Percentiles rank a stretch among this genome's conserved stretches.
Evolutionary conservation across 1,284 basidiomycete species (phyloP).

Genomic region (Heliocybe sulcata): DNA sequence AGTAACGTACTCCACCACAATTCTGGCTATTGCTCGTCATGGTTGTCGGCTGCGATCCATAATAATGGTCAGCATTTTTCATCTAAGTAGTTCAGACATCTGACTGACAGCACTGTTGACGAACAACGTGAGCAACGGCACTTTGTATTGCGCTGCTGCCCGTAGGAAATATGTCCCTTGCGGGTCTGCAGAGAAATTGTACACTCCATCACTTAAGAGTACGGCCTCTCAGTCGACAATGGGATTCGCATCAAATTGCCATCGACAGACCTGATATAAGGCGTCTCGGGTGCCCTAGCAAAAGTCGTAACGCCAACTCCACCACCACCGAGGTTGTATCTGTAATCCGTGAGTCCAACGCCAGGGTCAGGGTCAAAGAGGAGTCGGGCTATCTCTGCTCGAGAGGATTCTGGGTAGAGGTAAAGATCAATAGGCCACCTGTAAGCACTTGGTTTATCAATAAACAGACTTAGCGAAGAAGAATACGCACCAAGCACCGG

Average conservation of each 20-base stretch:
- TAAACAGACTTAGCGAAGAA: no score
- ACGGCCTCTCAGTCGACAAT: not conserved
- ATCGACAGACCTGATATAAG: conserved; percentile 27
- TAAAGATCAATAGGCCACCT: conserved; percentile 37
- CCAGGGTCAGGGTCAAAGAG: conserved; percentile 25
- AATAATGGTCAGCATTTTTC: not conserved
- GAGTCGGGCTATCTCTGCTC: conserved; percentile 30
- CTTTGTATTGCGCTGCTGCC: conserved; percentile 15
- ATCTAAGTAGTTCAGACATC: not conserved
- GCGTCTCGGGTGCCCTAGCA: conserved; percentile 32
- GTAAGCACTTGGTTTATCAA: no score
- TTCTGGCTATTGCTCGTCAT: conserved; percentile 18
- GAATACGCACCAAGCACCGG: conserved; percentile 27
- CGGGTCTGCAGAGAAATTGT: conserved; percentile 31
- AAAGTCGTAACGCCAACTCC: conserved; percentile 32
- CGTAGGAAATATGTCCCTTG: conserved; percentile 32
- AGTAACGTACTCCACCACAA: conserved; percentile 15
- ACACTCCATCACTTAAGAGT: conserved; percentile 19
- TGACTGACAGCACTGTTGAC: conserved; percentile 17
- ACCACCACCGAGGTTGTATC: conserved; percentile 37
- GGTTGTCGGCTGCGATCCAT: conserved; percentile 9
- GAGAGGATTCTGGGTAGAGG: conserved; percentile 29
- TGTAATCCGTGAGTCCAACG: conserved; percentile 34
- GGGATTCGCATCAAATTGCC: no score
- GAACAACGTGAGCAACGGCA: conserved; percentile 19